Base-by-base conservation (phyloP, 148 eudicot genomes). In the Rhododendron ovatum region DNA sequence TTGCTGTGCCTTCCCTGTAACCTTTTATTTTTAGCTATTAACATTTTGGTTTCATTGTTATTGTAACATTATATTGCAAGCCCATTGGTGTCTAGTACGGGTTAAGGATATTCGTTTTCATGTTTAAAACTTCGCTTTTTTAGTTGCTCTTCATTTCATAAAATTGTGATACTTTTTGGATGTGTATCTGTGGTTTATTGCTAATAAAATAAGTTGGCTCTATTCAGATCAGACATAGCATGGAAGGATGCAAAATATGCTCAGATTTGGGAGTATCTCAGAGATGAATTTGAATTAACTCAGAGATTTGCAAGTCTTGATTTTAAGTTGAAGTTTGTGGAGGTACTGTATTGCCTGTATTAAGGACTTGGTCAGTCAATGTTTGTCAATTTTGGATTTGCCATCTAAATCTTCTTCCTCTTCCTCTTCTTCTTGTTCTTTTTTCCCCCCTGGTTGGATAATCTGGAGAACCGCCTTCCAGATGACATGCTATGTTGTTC, bases 191-290 rank as follows among this genome's bases (percentile, higher is more conserved):
- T 78, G 63, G 78, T 73, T 81, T 86, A 80, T 41, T 17, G 65
- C 80, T 65, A 28, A 81, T 76, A n/a, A 53, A 75, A 45, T 14
- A 78, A 50, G n/a, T 88, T 78, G 87, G 48, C 43, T 18, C 57
- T 84, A 55, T 86, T 35, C 95, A 96, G 99, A 87, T 96, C 98
- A 33, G 98, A 96, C 88, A 96, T 96, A 88, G 99, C 99, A 69
- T 96, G 99, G 98, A 96, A 96, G 90, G 95, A 96, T 89, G 98
- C 99, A 17, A 96, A 96, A 85, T 96, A 96, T 88, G 99, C 98
- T 87, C 96, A 96, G 90, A 96, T 96, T 28, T 96, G 98, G 99
- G 99, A 96, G 88, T 96, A 95, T 89, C 97, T 96, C 50, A 92
- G 98, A 47, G 98, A 95, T 88, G 99, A 96, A 89, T 96, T 96